Evolutionary conservation across 371 early-diverging fungal genomes (phyloP).

Genomic region (Phascolomyces articulosus): DNA sequence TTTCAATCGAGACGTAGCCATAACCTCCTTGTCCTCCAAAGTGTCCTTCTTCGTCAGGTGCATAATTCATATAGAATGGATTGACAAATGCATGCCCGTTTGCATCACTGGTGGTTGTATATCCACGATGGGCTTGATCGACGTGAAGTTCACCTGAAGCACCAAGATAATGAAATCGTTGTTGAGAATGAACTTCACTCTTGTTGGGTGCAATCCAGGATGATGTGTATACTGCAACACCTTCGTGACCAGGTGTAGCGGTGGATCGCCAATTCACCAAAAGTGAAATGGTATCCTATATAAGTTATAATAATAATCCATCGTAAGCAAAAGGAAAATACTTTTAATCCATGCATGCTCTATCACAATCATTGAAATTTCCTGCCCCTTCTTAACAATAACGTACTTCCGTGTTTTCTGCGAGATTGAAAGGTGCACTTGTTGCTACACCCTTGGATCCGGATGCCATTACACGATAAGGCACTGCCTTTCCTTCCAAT

Average conservation of each 20-base stretch:
- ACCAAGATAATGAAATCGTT: constrained; percentile 53
- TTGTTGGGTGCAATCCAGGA: constrained; percentile 55
- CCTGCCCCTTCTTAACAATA: neutral
- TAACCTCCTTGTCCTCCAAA: constrained; percentile 52
- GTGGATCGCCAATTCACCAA: constrained; percentile 43
- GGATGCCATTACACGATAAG: constrained; percentile 42
- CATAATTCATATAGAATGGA: constrained; percentile 54
- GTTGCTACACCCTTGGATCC: constrained; percentile 49
- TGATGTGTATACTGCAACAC: constrained; percentile 52
- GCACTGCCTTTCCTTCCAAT: constrained; percentile 34
- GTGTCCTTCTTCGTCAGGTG: constrained; percentile 46
- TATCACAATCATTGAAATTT: too few species aligned
- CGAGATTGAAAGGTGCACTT: constrained; percentile 31
- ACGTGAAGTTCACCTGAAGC: constrained; percentile 47
- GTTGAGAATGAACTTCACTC: constrained; percentile 57
- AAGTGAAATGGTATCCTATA: constrained; percentile 53
- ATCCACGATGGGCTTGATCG: constrained; percentile 61
- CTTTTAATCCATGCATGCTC: too few species aligned
- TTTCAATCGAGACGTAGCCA: constrained; percentile 47
- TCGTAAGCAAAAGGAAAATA: too few species aligned
- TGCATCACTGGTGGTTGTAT: constrained; percentile 39
- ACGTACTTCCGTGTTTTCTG: constrained; percentile 34
- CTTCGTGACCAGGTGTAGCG: constrained; percentile 24
- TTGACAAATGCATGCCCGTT: constrained; percentile 38
- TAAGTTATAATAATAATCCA: neutral